Evolutionary conservation across 2,329 filamentous ascomycete species (phyloP).

Genomic region (Stachybotrys chartarum): DNA sequence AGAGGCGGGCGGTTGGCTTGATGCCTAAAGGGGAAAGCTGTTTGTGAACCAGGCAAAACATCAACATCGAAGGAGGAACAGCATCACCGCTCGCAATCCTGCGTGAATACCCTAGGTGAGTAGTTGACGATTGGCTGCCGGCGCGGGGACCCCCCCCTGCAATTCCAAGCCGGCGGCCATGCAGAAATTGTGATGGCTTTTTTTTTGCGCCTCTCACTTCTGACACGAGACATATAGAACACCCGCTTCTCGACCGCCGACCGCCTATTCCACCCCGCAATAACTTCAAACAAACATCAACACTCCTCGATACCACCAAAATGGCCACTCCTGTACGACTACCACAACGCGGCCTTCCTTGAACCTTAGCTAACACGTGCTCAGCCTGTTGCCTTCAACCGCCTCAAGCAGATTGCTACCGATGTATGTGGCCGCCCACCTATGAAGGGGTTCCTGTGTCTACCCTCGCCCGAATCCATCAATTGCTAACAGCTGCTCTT

Average conservation of each 20-base stretch:
- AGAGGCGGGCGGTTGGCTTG: neutral
- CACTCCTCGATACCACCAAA: slow-evolving; percentile 13
- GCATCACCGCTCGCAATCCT: neutral
- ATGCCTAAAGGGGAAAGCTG: neutral
- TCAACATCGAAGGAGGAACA: neutral
- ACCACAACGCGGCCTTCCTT: too few species aligned
- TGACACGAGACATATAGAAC: neutral
- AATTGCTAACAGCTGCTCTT: slow-evolving; percentile 3
- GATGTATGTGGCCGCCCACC: slow-evolving; percentile 51
- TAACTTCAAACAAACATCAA: slow-evolving; percentile 7
- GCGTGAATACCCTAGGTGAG: neutral
- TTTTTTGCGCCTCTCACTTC: neutral
- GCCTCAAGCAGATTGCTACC: slow-evolving; percentile 78
- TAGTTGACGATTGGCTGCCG: neutral
- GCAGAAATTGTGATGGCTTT: neutral
- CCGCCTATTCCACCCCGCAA: neutral
- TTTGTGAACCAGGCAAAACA: neutral
- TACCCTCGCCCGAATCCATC: slow-evolving; percentile 7
- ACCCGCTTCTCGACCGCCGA: slow-evolving; percentile 10
- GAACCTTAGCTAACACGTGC: slow-evolving; percentile 11
- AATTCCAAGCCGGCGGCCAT: too few species aligned
- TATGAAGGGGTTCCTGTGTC: neutral
- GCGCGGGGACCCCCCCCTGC: too few species aligned
- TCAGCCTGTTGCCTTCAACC: slow-evolving; percentile 68
- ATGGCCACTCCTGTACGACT: slow-evolving; percentile 30